Evolutionary conservation across 108 stramenopile genomes (phyloP).

Genomic region (Schizochytrium sp.): DNA sequence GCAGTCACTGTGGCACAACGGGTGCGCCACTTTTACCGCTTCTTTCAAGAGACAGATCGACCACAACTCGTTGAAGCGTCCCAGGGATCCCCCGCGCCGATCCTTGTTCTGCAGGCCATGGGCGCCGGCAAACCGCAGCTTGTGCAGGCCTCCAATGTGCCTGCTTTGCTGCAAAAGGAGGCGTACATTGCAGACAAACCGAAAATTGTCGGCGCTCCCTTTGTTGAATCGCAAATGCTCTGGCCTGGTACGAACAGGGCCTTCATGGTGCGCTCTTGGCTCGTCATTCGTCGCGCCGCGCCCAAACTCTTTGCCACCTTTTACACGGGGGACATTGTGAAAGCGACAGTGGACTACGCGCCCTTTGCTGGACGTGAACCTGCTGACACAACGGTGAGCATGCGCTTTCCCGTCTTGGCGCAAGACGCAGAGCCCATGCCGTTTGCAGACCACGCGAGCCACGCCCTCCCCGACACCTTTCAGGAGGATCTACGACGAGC

Average conservation of each 20-base stretch:
- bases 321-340: neutral
- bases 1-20: neutral
- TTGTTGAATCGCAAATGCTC: neutral
- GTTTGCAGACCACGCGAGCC: neutral
- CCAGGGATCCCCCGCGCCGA: neutral
- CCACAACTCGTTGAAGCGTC: neutral
- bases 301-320: neutral
- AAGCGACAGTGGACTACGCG: neutral
- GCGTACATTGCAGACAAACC: neutral
- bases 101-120: neutral
- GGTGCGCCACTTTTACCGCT: neutral
- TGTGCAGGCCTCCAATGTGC: neutral
- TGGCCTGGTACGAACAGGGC: neutral
- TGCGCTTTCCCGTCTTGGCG: neutral
- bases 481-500: neutral
- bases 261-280: conserved; percentile 13
- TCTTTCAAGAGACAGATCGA: neutral
- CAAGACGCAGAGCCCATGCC: neutral
- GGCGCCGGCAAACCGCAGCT: neutral
- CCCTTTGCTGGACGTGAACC: neutral
- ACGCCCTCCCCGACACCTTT: neutral
- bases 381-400: neutral
- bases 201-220: neutral
- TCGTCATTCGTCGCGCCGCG: neutral
- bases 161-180: neutral